Evolutionary conservation across 805 yeast species (phyloP).

Genomic region (Candida lessepsii): DNA sequence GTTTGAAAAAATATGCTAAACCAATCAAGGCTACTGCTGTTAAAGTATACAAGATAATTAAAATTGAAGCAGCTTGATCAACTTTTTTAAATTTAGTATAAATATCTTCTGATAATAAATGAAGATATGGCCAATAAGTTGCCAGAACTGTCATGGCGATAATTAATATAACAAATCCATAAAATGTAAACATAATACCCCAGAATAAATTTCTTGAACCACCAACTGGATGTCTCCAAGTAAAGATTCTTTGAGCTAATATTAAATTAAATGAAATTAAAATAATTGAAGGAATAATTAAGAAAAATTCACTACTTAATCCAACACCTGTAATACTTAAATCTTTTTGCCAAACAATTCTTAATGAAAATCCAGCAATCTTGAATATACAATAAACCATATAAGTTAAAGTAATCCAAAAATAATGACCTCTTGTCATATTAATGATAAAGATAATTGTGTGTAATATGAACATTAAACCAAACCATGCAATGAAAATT

Average conservation of each 20-base stretch:
- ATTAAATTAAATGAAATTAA: conserved; percentile 60
- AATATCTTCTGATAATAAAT: conserved; percentile 46
- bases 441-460: conserved; percentile 47
- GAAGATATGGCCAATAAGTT: conserved; percentile 57
- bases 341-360: conserved; percentile 61
- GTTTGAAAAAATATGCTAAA: conserved; percentile 53
- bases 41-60: conserved; percentile 47
- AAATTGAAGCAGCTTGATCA: conserved; percentile 42
- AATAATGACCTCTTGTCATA: conserved; percentile 55
- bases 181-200: conserved; percentile 48
- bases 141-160: conserved; percentile 70
- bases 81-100: conserved; percentile 54
- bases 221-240: conserved; percentile 74
- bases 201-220: conserved; percentile 56
- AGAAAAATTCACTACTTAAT: conserved; percentile 54
- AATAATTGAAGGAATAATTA: conserved; percentile 57
- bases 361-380: conserved; percentile 56
- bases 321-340: conserved; percentile 48
- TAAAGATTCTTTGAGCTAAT: conserved; percentile 64
- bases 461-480: conserved; percentile 48
- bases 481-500: conserved; percentile 54
- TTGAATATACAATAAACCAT: conserved; percentile 52
- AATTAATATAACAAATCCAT: conserved; percentile 53
- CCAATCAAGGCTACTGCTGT: conserved; percentile 49
- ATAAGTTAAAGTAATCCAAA: conserved; percentile 54